Evolutionary conservation across 805 yeast species (phyloP).

Genomic region (Isabelozyma rhagii): DNA sequence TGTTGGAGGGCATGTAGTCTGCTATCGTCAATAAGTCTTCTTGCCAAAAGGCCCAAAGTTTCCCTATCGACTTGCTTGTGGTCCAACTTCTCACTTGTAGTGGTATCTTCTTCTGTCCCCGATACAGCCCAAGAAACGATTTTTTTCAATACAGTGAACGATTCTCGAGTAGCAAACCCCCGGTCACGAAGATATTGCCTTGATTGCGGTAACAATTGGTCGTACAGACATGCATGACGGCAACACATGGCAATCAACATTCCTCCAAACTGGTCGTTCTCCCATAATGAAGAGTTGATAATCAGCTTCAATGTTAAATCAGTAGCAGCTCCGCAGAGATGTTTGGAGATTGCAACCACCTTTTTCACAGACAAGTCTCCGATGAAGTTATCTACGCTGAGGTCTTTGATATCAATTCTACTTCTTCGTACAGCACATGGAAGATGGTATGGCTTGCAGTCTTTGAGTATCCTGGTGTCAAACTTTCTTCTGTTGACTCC

Average conservation of each 20-base stretch:
- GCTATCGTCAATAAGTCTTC: constrained; percentile 74
- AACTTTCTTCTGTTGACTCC: constrained; percentile 75
- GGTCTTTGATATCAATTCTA: constrained; percentile 78
- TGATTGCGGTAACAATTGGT: constrained; percentile 50
- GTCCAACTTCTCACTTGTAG: constrained; percentile 7
- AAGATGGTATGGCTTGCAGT: constrained; percentile 29
- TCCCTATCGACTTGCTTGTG: background rate
- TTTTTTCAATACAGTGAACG: constrained; percentile 52
- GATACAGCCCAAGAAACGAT: constrained; percentile 89
- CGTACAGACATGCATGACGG: constrained; percentile 73
- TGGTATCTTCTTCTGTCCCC: constrained; percentile 48
- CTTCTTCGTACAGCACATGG: constrained; percentile 45
- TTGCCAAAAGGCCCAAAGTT: constrained; percentile 59
- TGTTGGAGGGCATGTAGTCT: constrained; percentile 48
- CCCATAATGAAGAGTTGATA: constrained; percentile 29
- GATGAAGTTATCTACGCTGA: constrained; percentile 49
- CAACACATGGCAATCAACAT: constrained; percentile 89
- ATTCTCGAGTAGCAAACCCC: constrained; percentile 29
- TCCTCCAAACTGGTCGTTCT: constrained; percentile 41
- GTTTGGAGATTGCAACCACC: constrained; percentile 75
- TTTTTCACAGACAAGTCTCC: constrained; percentile 13
- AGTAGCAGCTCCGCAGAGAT: constrained; percentile 91
- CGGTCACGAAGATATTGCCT: constrained; percentile 30
- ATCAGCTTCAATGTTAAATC: constrained; percentile 76
- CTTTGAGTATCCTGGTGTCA: constrained; percentile 65